Conservation (phyloP, 2,329 filamentous ascomycete genomes). For the Colletotrichum spinosum region DNA sequence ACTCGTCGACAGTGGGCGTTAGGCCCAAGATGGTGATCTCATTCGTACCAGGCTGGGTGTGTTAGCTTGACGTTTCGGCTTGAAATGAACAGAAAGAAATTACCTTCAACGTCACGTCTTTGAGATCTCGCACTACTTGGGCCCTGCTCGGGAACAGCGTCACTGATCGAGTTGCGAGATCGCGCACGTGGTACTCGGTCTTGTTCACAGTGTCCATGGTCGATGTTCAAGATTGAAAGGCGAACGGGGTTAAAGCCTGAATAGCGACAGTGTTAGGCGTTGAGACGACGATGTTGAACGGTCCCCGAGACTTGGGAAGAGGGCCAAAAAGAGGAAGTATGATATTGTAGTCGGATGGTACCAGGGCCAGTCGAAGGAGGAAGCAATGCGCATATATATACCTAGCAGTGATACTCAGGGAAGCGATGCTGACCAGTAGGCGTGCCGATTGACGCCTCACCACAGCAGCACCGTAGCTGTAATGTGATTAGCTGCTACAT, state of each 20-base stretch:
- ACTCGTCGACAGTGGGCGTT: slow-evolving; percentile 65
- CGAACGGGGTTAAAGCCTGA: too few relatives aligned
- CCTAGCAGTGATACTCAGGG: too few relatives aligned
- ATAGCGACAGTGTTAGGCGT: neutral
- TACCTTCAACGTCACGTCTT: slow-evolving; percentile 61
- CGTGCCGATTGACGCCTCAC: too few relatives aligned
- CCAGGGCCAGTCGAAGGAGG: too few relatives aligned
- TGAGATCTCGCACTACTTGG: slow-evolving; percentile 70
- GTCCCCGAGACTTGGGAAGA: too few relatives aligned
- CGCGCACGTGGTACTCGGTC: slow-evolving; percentile 65
- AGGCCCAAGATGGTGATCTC: slow-evolving; percentile 69
- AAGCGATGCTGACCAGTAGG: too few relatives aligned
- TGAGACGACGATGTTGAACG: too few relatives aligned
- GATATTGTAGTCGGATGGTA: too few relatives aligned
- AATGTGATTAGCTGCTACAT: too few relatives aligned
- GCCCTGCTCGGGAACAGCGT: slow-evolving; percentile 72
- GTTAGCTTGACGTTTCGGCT: slow-evolving; percentile 65
- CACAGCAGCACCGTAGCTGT: too few relatives aligned
- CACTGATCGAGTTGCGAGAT: slow-evolving; percentile 70
- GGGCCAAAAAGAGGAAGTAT: too few relatives aligned
- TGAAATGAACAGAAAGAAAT: slow-evolving; percentile 10
- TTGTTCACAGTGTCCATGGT: slow-evolving; percentile 54
- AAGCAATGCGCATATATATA: too few relatives aligned
- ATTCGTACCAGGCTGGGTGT: slow-evolving; percentile 67
- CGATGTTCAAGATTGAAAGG: neutral